Evolutionary conservation across 148 eudicot species (phyloP).

Genomic region (Vaccinium macrocarpon): DNA sequence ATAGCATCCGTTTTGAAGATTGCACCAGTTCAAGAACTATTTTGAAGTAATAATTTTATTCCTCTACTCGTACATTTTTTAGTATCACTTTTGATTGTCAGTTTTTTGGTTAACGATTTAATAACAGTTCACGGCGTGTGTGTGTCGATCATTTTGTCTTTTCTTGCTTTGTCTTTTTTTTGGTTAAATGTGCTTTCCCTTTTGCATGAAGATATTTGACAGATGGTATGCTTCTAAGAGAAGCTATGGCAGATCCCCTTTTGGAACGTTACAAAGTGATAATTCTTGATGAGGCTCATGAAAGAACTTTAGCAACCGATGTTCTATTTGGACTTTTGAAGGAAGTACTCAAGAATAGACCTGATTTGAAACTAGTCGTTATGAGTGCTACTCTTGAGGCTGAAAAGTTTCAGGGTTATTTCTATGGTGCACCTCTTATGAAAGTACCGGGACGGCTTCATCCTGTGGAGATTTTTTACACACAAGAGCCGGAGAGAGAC

Average conservation of each 20-base stretch:
- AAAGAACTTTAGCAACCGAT: slow-evolving; percentile 89
- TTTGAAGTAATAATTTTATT: slow-evolving; percentile 52
- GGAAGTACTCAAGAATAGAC: slow-evolving; percentile 73
- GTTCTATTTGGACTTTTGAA: slow-evolving; percentile 86
- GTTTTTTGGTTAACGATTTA: not conserved
- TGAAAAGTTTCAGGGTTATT: slow-evolving; percentile 83
- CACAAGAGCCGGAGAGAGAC: slow-evolving; percentile 83
- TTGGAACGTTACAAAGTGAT: slow-evolving; percentile 80
- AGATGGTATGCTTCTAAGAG: slow-evolving; percentile 94
- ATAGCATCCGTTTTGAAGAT: slow-evolving; percentile 88
- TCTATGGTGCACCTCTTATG: slow-evolving; percentile 78
- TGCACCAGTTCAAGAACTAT: slow-evolving; percentile 76
- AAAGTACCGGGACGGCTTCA: slow-evolving; percentile 92
- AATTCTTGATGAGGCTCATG: slow-evolving; percentile 93
- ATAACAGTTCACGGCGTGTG: not conserved
- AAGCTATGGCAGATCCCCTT: slow-evolving; percentile 96
- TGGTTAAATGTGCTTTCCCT: slow-evolving; percentile 9
- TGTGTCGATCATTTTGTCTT: not conserved
- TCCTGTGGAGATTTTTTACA: slow-evolving; percentile 86
- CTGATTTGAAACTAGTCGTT: no score
- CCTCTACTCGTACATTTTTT: not conserved
- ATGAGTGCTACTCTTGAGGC: no score
- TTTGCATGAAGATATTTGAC: slow-evolving; percentile 60
- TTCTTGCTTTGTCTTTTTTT: not conserved
- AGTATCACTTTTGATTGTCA: not conserved